A percentile compares a stretch with the other conserved stretches of the same genome.
These are phyloP conservation scores for Colletotrichum agaves DNA, from an alignment of 2,329 filamentous ascomycete genomes.

Conservation along the genomic window DNA sequence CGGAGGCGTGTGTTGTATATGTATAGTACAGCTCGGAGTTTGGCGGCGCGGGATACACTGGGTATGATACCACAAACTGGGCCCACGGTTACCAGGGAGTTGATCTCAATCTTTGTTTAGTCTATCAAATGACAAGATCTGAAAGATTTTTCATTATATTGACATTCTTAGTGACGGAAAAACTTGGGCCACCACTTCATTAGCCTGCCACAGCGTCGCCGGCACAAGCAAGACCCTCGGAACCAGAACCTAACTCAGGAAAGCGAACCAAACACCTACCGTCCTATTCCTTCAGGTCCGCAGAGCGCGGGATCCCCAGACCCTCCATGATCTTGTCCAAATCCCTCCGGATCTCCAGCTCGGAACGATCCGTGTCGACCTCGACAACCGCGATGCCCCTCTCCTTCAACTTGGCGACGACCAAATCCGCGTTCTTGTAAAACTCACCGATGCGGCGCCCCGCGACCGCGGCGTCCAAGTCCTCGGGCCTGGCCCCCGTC, in stretches of 20 bases:
- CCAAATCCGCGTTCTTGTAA: not conserved
- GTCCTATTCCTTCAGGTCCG: too few relatives aligned
- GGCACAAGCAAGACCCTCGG: too few relatives aligned
- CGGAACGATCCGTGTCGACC: not conserved
- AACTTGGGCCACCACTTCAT: too few relatives aligned
- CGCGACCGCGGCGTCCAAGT: not conserved
- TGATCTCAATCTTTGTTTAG: constrained; percentile 13
- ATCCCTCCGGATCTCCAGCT: not conserved
- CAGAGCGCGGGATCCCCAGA: too few relatives aligned
- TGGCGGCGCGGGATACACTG: constrained; percentile 1
- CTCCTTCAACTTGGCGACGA: not conserved
- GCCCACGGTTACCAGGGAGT: constrained; percentile 15
- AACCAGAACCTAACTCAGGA: too few relatives aligned
- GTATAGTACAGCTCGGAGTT: constrained; percentile 22
- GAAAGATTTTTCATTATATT: not conserved
- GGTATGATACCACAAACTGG: constrained; percentile 33
- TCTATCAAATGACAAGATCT: not conserved
- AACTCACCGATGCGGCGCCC: not conserved
- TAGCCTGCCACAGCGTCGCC: not conserved
- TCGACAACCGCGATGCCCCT: not conserved
- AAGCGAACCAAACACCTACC: too few relatives aligned
- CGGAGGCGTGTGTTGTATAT: not conserved
- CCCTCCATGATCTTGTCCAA: constrained; percentile 1
- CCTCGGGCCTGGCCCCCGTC: not conserved
- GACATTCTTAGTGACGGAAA: too few relatives aligned